Base-by-base conservation (phyloP, 2,329 filamentous ascomycete genomes). In the Xylaria sp. region DNA sequence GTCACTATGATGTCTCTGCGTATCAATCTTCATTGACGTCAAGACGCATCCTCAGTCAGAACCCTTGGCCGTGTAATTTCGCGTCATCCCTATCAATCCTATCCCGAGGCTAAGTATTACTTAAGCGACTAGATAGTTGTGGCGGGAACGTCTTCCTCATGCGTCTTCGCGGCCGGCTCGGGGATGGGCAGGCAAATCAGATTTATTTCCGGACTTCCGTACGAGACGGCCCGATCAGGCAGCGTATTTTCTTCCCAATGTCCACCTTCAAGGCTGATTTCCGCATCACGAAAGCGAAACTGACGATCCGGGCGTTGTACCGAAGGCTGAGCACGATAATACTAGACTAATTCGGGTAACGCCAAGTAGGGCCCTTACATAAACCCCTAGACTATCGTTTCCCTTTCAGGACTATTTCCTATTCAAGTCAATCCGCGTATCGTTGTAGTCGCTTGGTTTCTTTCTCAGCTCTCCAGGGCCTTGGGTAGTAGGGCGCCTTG, bases 401-500 rank as follows among this genome's bases (percentile, higher is more conserved):
- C 49, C 55, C 8, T 60, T 47, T 9, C 47, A 13, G 55, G 60
- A 43, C 13, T 38, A 33, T 56, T 63, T 43, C 60, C 60, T 53
- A 29, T 53, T 63, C 25, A 5, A 23, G 60, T 3, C 19, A 53
- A 29, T 37, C 7, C 4, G 29, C 23, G 60, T 59, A 62, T 8
- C 40, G 11, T 35, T 19, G 37, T 55, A 48, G n/a, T 43, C 15
- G 29, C n/a, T 27, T 48, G 43, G 9, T 23, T n/a, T 35, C 13
- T 51, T 40, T 41, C 25, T 57, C 47, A 61, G 58, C 53, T 57
- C 54, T 23, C 54, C 8, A n/a, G 25, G 25, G 37, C 13, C 23
- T 51, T 23, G n/a, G 23, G 44, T 19, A 38, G 17, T 44, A 29
- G 35, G 13, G 51, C 56, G 35, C 4, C 29, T 52, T 61, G 47